A percentile compares a stretch with the other conserved stretches of the same genome.
These are phyloP conservation scores for Mortierella sp. DNA, from an alignment of 371 early-diverging fungal genomes.

Conservation along the genomic window DNA sequence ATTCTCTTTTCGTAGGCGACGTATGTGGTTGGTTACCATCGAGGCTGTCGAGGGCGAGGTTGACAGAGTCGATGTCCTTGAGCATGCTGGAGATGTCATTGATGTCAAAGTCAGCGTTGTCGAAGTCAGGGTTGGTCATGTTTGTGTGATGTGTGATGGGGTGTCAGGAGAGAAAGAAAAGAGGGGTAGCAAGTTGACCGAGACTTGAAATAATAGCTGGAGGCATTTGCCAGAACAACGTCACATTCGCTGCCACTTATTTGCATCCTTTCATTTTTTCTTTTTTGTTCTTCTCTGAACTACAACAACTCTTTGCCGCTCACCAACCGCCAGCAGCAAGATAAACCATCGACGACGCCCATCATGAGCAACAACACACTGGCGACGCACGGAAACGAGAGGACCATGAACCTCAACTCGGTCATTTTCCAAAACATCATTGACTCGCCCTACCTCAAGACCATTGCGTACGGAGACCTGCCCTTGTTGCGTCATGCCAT, in stretches of 20 bases:
- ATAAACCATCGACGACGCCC: not conserved
- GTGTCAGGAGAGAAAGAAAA: not conserved
- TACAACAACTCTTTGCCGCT: not conserved
- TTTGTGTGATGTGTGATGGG: not conserved
- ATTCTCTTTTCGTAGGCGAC: not conserved
- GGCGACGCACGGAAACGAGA: conserved; percentile 84
- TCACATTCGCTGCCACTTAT: not conserved
- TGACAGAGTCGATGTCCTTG: conserved; percentile 45
- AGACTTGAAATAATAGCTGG: not conserved
- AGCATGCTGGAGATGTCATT: conserved; percentile 53
- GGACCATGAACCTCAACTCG: conserved; percentile 89
- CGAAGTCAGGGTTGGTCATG: conserved; percentile 55
- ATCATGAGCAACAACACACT: conserved; percentile 64
- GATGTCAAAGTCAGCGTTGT: conserved; percentile 42
- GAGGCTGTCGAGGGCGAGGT: conserved; percentile 44
- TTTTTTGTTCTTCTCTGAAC: not conserved
- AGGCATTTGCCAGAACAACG: not conserved
- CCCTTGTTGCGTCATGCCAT: not conserved
- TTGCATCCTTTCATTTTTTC: not conserved
- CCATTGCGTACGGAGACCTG: conserved; percentile 69
- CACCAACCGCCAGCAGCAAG: not conserved
- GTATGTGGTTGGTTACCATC: conserved; percentile 25
- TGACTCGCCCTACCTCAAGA: conserved; percentile 79
- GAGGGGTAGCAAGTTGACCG: not conserved
- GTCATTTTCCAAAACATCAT: conserved; percentile 81